Evolutionary conservation across 2,329 filamentous ascomycete species (phyloP), one percentile per base, ranked within the genome.

Genomic region (Cyclaneusma minus): DNA sequence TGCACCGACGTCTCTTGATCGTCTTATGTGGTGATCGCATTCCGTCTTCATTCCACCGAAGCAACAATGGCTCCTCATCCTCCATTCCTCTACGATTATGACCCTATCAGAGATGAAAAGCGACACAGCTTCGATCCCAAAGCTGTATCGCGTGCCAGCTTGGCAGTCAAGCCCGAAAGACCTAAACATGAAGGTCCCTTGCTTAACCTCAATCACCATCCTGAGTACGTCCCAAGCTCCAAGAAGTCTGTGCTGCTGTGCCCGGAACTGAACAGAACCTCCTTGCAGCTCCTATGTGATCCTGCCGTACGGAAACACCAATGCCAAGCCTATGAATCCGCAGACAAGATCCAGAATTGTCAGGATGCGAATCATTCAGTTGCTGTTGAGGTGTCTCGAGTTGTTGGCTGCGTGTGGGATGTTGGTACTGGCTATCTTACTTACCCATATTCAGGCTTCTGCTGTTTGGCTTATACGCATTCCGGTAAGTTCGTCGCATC

Each of bases 11-110:
- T n/a, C n/a, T n/a, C n/a, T n/a, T n/a, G n/a, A n/a, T 23, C 29
- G 30, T 31, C 16, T 22, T 29, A 26, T n/a, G n/a, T n/a, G n/a
- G n/a, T n/a, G n/a, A n/a, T n/a, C n/a, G n/a, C n/a, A n/a, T n/a
- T n/a, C n/a, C n/a, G n/a, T n/a, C n/a, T n/a, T n/a, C n/a, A n/a
- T n/a, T n/a, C n/a, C 16, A 16, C 26, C 48, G 38, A 48, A 35
- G n/a, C n/a, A n/a, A 60, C 49, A 49, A 65, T 64, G 51, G 60
- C 60, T 45, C 54, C 54, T 44, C 56, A 61, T 43, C 66, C 67
- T 50, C 81, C 81, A 29, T 89, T 76, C 56, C 63, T 87, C 51
- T 89, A 89, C 54, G n/a, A n/a, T n/a, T n/a, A n/a, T n/a, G 65
- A 72, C 53, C 42, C 43, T 1, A 31, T 47, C 21, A n/a, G 58